These are phyloP conservation scores for Xylaria digitata DNA, from an alignment of 2,329 filamentous ascomycete genomes.

Conservation along the genomic window DNA sequence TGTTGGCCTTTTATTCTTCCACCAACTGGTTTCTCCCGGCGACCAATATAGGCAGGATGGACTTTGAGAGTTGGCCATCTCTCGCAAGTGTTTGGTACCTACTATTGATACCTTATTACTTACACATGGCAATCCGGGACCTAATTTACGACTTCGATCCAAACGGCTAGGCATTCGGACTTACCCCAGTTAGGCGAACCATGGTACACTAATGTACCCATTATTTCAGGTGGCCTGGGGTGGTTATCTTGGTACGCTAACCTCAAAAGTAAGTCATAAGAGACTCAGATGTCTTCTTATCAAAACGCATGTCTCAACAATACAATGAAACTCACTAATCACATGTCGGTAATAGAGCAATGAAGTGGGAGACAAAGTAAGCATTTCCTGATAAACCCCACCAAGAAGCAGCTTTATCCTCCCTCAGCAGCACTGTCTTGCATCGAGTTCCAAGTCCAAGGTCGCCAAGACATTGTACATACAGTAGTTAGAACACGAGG, in stretches of 20 bases:
- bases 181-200: constrained; percentile 13
- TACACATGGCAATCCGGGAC: constrained; percentile 11
- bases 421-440: too few relatives aligned
- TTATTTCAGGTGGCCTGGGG: constrained; percentile 5
- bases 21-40: neutral
- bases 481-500: neutral
- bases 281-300: neutral
- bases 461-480: neutral
- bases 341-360: neutral
- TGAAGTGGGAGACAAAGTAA: neutral
- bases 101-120: constrained; percentile 6
- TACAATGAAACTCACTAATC: neutral
- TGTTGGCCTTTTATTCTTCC: too few relatives aligned
- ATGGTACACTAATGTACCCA: constrained; percentile 12
- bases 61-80: constrained; percentile 12
- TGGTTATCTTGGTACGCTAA: neutral
- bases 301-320: neutral
- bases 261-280: neutral
- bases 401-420: neutral
- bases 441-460: too few relatives aligned
- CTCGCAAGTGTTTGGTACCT: constrained; percentile 10
- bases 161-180: constrained; percentile 24
- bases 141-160: constrained; percentile 17
- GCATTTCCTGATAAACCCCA: neutral
- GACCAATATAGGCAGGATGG: neutral